Evolutionary conservation across 2,329 filamentous ascomycete species (phyloP), one percentile per base, ranked within the genome.

Genomic region (Botrytis aclada): DNA sequence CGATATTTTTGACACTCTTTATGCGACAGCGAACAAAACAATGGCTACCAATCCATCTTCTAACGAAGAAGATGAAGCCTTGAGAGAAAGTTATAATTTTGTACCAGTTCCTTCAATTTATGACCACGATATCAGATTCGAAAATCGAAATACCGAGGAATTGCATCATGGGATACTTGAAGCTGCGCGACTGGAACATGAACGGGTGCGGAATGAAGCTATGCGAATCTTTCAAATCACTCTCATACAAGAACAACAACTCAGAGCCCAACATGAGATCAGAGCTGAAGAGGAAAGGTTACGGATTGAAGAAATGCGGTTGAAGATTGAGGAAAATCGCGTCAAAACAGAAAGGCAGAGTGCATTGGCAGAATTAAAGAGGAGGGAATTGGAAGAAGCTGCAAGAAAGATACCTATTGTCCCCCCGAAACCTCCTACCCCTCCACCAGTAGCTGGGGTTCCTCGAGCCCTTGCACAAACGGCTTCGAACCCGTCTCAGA

Each of bases 171-270:
- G 89, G 77, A 91, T 91, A 22, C 86, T 95, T 25, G 88, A 87
- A 63, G 87, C 87, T 64, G 91, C 91, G 6, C 88, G 88, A 66
- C 85, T 85, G 22, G 88, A 91, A 78, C 92, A 94, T 80, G 88
- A 92, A 54, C 86, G 88, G 41, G 87, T 95, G 18, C 86, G 86
- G 41, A 82, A 85, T 71, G 82, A 82, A 43, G 87, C 87, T 12
- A 80, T 87, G 51, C 82, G 83, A 25, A 85, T 85, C 10, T 86
- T 83, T 72, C 81, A 86, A 73, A 80, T 86, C 58, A 83, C 88
- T 73, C 82, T 85, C 73, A 77, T 85, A 25, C 80, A 85, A 69
- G 82, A 85, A 75, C 83, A 86, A 75, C 77, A 76, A 69, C 43
- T 47, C 5, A 39, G 43, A n/a, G 56, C 65, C 10, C 64, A 72